These are phyloP conservation scores for Yamadazyma spencermartinsiae DNA, from an alignment of 1,139 yeast species.

Conservation along the genomic window DNA sequence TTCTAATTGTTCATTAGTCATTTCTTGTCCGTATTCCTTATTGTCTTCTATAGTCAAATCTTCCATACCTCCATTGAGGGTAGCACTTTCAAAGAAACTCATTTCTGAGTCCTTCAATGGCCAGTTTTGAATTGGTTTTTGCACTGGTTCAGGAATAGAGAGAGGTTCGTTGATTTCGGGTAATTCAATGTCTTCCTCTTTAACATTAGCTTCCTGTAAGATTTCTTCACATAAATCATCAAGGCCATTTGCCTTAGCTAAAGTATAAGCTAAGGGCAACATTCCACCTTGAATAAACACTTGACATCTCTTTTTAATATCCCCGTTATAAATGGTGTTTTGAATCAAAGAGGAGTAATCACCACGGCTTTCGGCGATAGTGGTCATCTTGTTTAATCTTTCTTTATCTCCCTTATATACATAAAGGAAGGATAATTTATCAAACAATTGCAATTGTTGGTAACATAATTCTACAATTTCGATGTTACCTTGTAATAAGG, in stretches of 20 bases:
- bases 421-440: conserved; percentile 86
- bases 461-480: conserved; percentile 83
- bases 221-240: conserved; percentile 71
- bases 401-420: conserved; percentile 76
- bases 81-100: conserved; percentile 84
- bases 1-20: conserved; percentile 26
- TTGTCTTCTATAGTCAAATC: conserved; percentile 54
- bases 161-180: conserved; percentile 53
- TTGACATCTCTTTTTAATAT: conserved; percentile 73
- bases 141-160: conserved; percentile 46
- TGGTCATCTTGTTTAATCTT: conserved; percentile 79
- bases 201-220: conserved; percentile 66
- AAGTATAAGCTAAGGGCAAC: conserved; percentile 86
- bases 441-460: conserved; percentile 85
- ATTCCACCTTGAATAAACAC: conserved; percentile 78
- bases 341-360: conserved; percentile 80
- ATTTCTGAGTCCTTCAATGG: conserved; percentile 73
- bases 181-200: conserved; percentile 63
- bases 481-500: conserved; percentile 85
- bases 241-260: conserved; percentile 87
- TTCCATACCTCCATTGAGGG: conserved; percentile 72
- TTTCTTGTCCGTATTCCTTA: conserved; percentile 13
- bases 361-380: conserved; percentile 86
- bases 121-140: conserved; percentile 65
- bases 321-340: conserved; percentile 76